These are phyloP conservation scores for Colletotrichum sp. DNA, from an alignment of 2,329 filamentous ascomycete genomes.

Conservation along the genomic window DNA sequence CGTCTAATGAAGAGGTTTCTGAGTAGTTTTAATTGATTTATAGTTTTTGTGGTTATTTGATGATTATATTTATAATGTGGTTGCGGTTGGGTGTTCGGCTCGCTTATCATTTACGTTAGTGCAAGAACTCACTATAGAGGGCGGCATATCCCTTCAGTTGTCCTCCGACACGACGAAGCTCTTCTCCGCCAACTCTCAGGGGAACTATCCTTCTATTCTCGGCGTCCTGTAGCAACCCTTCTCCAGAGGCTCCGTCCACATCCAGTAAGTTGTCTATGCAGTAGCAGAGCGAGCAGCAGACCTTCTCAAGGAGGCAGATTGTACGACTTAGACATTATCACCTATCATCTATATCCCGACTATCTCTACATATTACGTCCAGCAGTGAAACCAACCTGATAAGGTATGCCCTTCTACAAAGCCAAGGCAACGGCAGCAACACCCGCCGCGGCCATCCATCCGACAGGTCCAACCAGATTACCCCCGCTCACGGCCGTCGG, in stretches of 20 bases:
- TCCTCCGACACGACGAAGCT: slow-evolving; percentile 10
- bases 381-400: neutral
- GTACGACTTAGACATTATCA: neutral
- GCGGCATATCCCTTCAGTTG: slow-evolving; percentile 17
- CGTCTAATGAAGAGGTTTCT: no score
- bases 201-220: slow-evolving; percentile 8
- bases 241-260: slow-evolving; percentile 15
- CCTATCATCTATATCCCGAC: neutral
- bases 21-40: no score
- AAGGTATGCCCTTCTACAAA: neutral
- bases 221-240: slow-evolving; percentile 18
- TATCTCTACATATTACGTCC: neutral
- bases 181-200: neutral
- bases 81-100: no score
- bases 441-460: neutral
- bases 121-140: slow-evolving; percentile 12
- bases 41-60: no score
- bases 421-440: neutral
- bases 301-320: slow-evolving; percentile 1
- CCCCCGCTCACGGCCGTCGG: neutral
- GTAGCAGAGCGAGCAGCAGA: slow-evolving; percentile 34
- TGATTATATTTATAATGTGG: no score
- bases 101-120: no score
- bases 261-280: slow-evolving; percentile 37
- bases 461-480: neutral